These are phyloP conservation scores for Raddia guianensis DNA, from an alignment of 176 grass and related monocot species.

Conservation along the genomic window DNA sequence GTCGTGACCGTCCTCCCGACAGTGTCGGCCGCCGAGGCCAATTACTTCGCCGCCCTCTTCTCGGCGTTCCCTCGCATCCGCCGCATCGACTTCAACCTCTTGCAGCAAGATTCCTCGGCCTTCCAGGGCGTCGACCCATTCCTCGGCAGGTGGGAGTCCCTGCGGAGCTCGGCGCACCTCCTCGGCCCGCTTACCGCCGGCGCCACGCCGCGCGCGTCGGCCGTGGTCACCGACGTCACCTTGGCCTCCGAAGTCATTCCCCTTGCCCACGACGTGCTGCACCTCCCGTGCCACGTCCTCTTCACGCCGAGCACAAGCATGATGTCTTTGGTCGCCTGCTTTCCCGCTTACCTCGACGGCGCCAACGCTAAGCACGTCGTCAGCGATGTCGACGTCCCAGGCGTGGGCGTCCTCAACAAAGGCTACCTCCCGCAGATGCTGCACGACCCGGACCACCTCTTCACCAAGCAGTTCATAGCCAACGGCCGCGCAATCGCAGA, in stretches of 20 bases:
- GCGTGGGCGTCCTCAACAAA: conserved; percentile 14
- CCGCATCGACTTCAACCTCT: conserved; percentile 52
- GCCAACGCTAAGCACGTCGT: background rate
- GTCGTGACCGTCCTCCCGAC: conserved; percentile 56
- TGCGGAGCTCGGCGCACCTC: conserved; percentile 55
- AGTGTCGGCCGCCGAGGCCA: conserved; percentile 51
- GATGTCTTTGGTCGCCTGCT: conserved; percentile 55
- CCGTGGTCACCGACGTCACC: conserved; percentile 50
- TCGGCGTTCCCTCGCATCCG: conserved; percentile 41
- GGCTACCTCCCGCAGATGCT: conserved; percentile 33
- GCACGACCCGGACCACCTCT: conserved; percentile 44
- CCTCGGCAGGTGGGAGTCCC: conserved; percentile 47
- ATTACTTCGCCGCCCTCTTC: conserved; percentile 45
- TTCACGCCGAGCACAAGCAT: conserved; percentile 58
- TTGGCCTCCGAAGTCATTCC: conserved; percentile 45
- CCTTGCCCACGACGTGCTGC: background rate
- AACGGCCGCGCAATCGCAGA: conserved; percentile 39
- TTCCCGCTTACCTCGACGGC: conserved; percentile 37
- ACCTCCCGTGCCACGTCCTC: conserved; percentile 55
- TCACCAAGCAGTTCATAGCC: conserved; percentile 59
- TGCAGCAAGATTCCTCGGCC: conserved; percentile 27
- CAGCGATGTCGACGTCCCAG: conserved; percentile 55
- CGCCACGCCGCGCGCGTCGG: conserved; percentile 30
- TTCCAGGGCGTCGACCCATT: conserved; percentile 56
- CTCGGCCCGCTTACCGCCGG: conserved; percentile 40